phyloP scores from a whole-genome alignment of 2,329 filamentous ascomycete genomes.

The Alternaria conjuncta region DNA sequence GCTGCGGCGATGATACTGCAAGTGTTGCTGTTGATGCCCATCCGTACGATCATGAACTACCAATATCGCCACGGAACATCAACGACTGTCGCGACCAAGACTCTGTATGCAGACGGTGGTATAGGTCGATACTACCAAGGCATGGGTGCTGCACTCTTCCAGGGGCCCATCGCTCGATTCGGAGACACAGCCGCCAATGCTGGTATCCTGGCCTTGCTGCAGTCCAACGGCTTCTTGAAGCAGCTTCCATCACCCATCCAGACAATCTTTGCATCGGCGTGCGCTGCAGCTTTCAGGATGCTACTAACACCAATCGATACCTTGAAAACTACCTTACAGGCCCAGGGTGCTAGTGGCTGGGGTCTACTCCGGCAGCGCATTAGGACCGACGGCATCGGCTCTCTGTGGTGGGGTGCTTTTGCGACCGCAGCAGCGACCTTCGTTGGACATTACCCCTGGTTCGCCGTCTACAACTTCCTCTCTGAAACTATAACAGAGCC shows the following conservation, averaged over 20 bases:
- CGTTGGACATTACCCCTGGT: conserved; percentile 41
- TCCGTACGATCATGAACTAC: conserved; percentile 42
- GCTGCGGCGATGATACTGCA: conserved; percentile 40
- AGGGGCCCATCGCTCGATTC: conserved; percentile 38
- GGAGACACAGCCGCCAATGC: conserved; percentile 41
- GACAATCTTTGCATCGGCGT: conserved; percentile 35
- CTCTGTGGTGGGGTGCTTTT: conserved; percentile 41
- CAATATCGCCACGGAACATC: conserved; percentile 39
- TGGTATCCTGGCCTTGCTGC: conserved; percentile 35
- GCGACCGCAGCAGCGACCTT: conserved; percentile 40
- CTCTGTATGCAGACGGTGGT: conserved; percentile 34
- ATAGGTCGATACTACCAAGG: conserved; percentile 36
- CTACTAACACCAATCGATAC: conserved; percentile 38
- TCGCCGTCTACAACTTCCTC: conserved; percentile 36
- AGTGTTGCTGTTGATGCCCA: conserved; percentile 38
- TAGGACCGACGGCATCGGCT: conserved; percentile 31
- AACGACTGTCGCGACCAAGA: conserved; percentile 31
- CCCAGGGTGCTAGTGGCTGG: conserved; percentile 32
- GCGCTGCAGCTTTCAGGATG: conserved; percentile 37
- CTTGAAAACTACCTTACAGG: conserved; percentile 36
- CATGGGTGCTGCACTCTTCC: conserved; percentile 32
- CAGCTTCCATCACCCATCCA: conserved; percentile 34
- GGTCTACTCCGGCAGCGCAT: conserved; percentile 31
- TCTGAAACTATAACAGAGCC: conserved; percentile 32
- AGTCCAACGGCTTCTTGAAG: conserved; percentile 33